Conservation (phyloP, 495 filamentous ascomycete species). For the Trichoderma erinaceum region DNA sequence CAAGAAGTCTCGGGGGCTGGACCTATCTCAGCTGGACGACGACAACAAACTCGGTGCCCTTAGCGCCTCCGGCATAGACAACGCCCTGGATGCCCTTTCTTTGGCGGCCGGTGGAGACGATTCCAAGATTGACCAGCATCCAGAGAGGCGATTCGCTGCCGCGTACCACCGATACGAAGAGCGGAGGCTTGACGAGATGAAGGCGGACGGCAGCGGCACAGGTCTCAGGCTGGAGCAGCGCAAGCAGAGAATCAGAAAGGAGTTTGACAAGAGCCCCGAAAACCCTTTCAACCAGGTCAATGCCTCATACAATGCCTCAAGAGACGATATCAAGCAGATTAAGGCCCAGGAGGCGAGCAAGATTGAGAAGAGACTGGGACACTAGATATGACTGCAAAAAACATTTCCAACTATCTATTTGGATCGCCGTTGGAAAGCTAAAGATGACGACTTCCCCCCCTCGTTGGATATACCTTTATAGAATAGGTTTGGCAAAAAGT, state of each 20-base stretch:
- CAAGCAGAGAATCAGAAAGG: constrained; percentile 70
- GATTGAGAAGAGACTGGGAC: constrained; percentile 62
- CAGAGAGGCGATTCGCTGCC: constrained; percentile 77
- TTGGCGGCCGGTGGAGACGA: constrained; percentile 47
- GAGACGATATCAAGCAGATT: constrained; percentile 67
- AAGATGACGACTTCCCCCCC: not conserved
- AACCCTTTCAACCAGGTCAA: constrained; percentile 87
- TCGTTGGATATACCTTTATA: not conserved
- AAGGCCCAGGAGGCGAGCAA: constrained; percentile 62
- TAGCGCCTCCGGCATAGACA: constrained; percentile 81
- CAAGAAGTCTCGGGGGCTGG: constrained; percentile 66
- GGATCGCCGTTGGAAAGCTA: not conserved
- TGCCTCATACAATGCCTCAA: constrained; percentile 65
- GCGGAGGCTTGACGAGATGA: constrained; percentile 75
- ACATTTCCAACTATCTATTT: not conserved
- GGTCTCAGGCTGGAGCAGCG: constrained; percentile 76
- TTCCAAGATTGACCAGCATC: constrained; percentile 75
- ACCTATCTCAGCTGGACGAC: constrained; percentile 63
- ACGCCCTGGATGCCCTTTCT: constrained; percentile 76
- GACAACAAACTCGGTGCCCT: constrained; percentile 45
- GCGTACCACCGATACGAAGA: constrained; percentile 86
- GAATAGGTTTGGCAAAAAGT: not conserved
- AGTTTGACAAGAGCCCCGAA: constrained; percentile 84
- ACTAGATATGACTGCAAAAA: constrained; percentile 18
- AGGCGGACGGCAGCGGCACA: constrained; percentile 61